phyloP scores from a whole-genome alignment of 1,284 basidiomycete species.

The Malassezia psittaci region DNA sequence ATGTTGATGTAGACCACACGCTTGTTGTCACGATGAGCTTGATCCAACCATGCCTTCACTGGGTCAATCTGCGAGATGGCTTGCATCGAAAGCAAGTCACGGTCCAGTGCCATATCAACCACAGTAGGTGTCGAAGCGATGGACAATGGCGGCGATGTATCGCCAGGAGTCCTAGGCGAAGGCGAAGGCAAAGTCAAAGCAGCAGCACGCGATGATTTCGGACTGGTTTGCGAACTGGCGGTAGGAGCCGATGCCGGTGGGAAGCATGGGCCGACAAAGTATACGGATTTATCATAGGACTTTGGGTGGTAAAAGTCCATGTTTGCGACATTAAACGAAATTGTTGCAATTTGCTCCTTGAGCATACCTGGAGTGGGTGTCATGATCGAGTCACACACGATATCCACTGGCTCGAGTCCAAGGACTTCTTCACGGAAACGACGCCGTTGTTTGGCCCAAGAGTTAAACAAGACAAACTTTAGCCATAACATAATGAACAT shows the following conservation, averaged over 20 bases:
- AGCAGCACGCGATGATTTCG: conserved; percentile 11
- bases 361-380: conserved; percentile 22
- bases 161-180: conserved; percentile 7
- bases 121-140: conserved; percentile 10
- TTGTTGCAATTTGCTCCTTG: conserved; percentile 17
- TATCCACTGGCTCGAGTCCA: conserved; percentile 20
- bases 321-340: conserved; percentile 23
- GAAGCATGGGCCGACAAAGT: conserved; percentile 24
- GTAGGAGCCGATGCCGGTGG: conserved; percentile 9
- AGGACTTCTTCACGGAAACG: conserved; percentile 16
- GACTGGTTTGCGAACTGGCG: conserved; percentile 19
- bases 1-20: conserved; percentile 41
- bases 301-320: conserved; percentile 19
- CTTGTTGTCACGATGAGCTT: conserved; percentile 20
- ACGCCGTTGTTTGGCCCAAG: conserved; percentile 14
- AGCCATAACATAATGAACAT: conserved; percentile 15
- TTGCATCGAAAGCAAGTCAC: conserved; percentile 3
- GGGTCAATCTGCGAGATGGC: conserved; percentile 1
- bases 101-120: conserved; percentile 18
- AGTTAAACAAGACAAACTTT: conserved; percentile 17
- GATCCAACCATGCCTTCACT: conserved; percentile 25
- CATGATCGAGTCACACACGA: conserved; percentile 22
- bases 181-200: not conserved
- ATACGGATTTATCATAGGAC: conserved; percentile 17
- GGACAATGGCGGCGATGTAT: not conserved